Base-by-base conservation (phyloP, 1,139 yeast species). In the Groenewaldozyma sp. region DNA sequence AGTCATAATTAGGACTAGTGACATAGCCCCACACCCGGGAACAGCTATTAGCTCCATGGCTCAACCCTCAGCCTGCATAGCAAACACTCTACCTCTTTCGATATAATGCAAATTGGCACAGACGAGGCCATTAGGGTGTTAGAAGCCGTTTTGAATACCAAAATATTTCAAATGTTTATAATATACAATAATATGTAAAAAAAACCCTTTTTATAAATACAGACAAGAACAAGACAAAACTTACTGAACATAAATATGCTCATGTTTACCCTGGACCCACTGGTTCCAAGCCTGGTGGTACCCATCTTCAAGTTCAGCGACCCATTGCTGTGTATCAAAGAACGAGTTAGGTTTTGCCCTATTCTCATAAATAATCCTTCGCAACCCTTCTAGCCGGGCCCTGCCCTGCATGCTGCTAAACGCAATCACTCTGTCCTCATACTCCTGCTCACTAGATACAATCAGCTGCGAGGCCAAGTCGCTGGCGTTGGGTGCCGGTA, bases 251-350 rank as follows among this genome's bases (percentile, higher is more conserved):
- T 26, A 44, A 22, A 44, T 39, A 27, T 39, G 34, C 16, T 42
- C 36, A 32, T 42, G 43, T n/a, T 31, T 21, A 6, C 47, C 45
- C 29, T 28, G 34, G 13, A 54, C 49, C 63, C 63, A 59, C 26
- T 54, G 50, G 3, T 45, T 19, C 63, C 63, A 59, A 21, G 60
- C 60, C 28, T 20, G 26, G 36, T 47, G 42, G 26, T 46, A 52
- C 3, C 58, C 62, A 19, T 40, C 41, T 37, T 59, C 63, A 4
- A 59, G 46, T 27, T 56, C 44, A 16, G 45, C 33, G 10, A 58
- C 62, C 59, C 62, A 59, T 22, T 48, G 40, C 34, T 47, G 38
- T 6, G 63, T 59, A 41, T 58, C 53, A 40, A 59, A 59, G 24
- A 59, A 47, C n/a, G 45, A 50, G 4, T 48, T 52, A 11, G 43